Evolutionary conservation across 306 rosid genomes (phyloP), one percentile per base, ranked within the genome.

Genomic region (Trifolium fragiferum): DNA sequence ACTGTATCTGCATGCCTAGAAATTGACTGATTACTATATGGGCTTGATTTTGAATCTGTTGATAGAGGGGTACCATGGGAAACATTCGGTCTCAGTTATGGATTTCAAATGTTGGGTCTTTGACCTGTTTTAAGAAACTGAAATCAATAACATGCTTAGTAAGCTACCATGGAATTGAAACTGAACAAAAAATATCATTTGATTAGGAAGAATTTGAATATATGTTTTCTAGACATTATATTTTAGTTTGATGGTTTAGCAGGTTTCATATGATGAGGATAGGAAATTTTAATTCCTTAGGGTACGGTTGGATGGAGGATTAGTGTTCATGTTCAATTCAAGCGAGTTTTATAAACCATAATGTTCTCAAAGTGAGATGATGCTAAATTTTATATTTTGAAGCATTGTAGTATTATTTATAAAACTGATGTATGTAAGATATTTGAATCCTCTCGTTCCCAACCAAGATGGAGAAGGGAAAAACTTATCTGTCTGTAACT

Each of bases 11-110:
- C 73, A 19, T 74, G 32, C 62, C 44, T 25, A 58, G 55, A 75
- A 62, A 20, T 68, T 72, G 72, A 46, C 25, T 51, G 57, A 76
- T 74, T 78, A 32, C 54, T 63, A 25, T 70, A 70, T 60, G 38
- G 35, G 35, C 18, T 51, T 62, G 40, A 25, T 63, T 78, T 70
- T 37, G 4, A 71, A 63, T 82, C 54, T 60, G 60, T 41, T 27
- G 23, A 40, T 69, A 27, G 46, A 50, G 40, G 54, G 67, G 32
- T 9, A 67, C 16, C 10, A 3, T 65, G 32, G 30, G 50, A 35
- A 62, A 43, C 18, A 23, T 58, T 73, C 6, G 10, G 13, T 21
- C 76, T 79, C 13, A 41, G 32, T 50, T 33, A 40, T 14, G 61
- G 23, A 41, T 74, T 70, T 18, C 64, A 61, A 27, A 23, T 37